These are phyloP conservation scores for Helotiales sp. DNA, from an alignment of 2,329 filamentous ascomycete species.

Conservation along the genomic window DNA sequence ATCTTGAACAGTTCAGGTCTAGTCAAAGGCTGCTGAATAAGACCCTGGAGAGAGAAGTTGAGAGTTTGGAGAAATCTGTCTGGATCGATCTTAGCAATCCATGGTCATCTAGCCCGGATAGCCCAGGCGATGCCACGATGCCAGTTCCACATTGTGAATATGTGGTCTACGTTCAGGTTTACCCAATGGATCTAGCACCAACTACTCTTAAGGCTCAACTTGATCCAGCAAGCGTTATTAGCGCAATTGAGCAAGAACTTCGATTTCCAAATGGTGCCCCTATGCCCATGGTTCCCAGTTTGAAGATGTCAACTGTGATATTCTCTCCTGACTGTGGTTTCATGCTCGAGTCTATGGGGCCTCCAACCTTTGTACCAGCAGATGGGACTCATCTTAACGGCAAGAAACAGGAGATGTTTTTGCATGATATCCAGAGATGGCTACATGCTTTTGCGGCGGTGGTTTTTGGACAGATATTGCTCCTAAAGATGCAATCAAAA, in stretches of 20 bases:
- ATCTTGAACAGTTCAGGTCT: conserved; percentile 56
- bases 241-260: conserved; percentile 66
- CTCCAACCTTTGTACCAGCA: conserved; percentile 56
- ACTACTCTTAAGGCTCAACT: conserved; percentile 41
- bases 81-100: conserved; percentile 68
- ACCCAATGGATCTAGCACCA: conserved; percentile 43
- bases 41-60: conserved; percentile 70
- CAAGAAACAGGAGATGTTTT: conserved; percentile 64
- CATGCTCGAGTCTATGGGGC: conserved; percentile 68
- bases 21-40: conserved; percentile 71
- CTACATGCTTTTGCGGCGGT: conserved; percentile 60
- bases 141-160: conserved; percentile 84
- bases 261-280: conserved; percentile 65
- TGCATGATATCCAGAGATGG: conserved; percentile 63
- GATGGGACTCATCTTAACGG: conserved; percentile 63
- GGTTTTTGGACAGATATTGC: conserved; percentile 64
- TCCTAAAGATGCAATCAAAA: conserved; percentile 68
- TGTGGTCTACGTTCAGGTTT: conserved; percentile 81
- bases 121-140: conserved; percentile 60
- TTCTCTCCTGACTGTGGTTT: conserved; percentile 73
- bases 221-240: conserved; percentile 49
- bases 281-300: conserved; percentile 55
- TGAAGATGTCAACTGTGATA: conserved; percentile 66
- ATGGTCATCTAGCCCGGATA: conserved; percentile 75
- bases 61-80: conserved; percentile 62